Evolutionary conservation across 192 early-diverging fungal genomes (phyloP).

Genomic region (Coemansia pectinata): DNA sequence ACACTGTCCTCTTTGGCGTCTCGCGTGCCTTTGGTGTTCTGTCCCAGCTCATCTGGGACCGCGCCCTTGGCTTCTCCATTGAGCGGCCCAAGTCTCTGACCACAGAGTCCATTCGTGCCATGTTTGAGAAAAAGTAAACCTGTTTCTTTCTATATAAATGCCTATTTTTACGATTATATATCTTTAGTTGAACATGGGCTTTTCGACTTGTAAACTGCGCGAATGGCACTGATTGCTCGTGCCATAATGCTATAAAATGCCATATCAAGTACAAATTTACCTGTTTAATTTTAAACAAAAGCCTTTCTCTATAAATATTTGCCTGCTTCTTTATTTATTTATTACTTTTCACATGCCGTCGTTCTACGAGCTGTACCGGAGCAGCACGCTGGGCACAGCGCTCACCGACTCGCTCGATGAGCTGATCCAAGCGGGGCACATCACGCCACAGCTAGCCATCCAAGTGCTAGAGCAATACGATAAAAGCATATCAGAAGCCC

Average conservation of each 20-base stretch:
- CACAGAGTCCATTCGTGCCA: slow-evolving; percentile 83
- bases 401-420: slow-evolving; percentile 97
- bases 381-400: slow-evolving; percentile 82
- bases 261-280: neutral
- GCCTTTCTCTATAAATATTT: neutral
- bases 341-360: slow-evolving; percentile 48
- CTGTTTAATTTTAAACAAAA: neutral
- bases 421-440: slow-evolving; percentile 81
- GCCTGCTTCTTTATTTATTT: neutral
- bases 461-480: slow-evolving; percentile 77
- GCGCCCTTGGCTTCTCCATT: slow-evolving; percentile 92
- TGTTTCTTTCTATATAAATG: neutral
- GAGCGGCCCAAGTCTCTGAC: slow-evolving; percentile 92
- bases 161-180: neutral
- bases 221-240: neutral
- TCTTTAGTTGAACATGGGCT: neutral
- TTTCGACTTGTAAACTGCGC: neutral
- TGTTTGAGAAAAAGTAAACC: slow-evolving; percentile 63
- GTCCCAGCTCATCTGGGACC: slow-evolving; percentile 95
- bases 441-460: slow-evolving; percentile 93
- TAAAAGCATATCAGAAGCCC: slow-evolving; percentile 83
- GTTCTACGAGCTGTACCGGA: slow-evolving; percentile 75
- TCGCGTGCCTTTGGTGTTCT: slow-evolving; percentile 97
- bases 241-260: neutral
- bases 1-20: slow-evolving; percentile 99